Percentiles rank a stretch among this genome's conserved stretches.
phyloP scores from a whole-genome alignment of 345 rosid species.

The Gynandropsis gynandra region DNA sequence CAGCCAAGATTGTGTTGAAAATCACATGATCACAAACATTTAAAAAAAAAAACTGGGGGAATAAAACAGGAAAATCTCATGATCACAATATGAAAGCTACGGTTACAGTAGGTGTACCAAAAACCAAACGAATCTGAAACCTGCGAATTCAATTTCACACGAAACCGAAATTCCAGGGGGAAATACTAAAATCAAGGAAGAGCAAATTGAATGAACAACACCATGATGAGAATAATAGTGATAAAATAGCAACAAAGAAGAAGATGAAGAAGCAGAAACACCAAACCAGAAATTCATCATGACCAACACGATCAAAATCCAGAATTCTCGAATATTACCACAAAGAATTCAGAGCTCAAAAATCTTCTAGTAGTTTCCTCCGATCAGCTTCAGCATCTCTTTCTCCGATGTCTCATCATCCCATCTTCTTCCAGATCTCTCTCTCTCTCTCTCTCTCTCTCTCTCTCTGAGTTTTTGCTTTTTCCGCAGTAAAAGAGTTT shows the following conservation, averaged over 20 bases:
- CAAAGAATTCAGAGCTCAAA: not conserved
- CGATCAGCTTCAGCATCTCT: constrained; percentile 17
- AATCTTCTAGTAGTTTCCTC: not conserved
- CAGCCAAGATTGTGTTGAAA: not conserved
- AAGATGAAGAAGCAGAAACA: not conserved
- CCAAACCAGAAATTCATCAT: not conserved
- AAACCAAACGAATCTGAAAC: not conserved
- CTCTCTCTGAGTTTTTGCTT: constrained; percentile 18
- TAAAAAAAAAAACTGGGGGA: not conserved
- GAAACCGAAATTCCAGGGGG: constrained; percentile 2
- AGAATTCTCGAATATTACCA: constrained; percentile 9
- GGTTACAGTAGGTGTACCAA: not conserved
- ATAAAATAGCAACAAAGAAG: not conserved
- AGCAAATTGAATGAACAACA: not conserved
- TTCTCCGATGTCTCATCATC: constrained; percentile 2
- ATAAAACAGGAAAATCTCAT: constrained; percentile 7
- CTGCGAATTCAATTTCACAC: not conserved
- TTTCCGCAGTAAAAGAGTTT: constrained; percentile 21
- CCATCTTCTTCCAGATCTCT: constrained; percentile 20
- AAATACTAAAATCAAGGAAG: constrained; percentile 7
- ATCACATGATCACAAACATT: constrained; percentile 4
- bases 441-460: not conserved
- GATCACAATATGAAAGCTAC: no score
- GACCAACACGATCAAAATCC: not conserved
- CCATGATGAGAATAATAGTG: not conserved